Evolutionary conservation across 208 protist genomes (phyloP), one percentile per base, ranked within the genome.

Genomic region (Acanthamoeba culbertsoni): DNA sequence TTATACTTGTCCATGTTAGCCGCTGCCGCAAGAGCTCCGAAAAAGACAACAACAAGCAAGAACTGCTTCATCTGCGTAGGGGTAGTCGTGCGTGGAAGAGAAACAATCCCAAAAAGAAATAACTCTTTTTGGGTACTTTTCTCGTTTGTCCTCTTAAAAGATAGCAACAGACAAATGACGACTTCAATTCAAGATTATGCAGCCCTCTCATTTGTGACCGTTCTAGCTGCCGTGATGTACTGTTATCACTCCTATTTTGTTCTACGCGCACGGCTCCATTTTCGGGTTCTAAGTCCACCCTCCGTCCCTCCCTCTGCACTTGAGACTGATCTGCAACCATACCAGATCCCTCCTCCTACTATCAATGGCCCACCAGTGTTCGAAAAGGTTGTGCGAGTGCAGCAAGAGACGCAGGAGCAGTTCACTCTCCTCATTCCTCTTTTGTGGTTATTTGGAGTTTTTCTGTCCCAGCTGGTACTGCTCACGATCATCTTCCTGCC

Each of bases 191-290:
- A 82, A 6, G 71, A 82, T 43, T 82, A 82, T 82, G 71, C 71
- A 35, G 26, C 71, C 37, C 43, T 82, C 14, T 82, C 42, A 26
- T 82, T 82, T 40, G 42, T 82, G 20, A 82, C 71, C 37, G 71
- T 82, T 18, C 20, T 82, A 28, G 40, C 71, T 2, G 71, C 71
- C 2, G 71, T 82, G 42, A 82, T 82, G 71, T 82, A 82, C 37
- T 82, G 71, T n/a, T 82, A 82, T 35, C 71, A 82, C 43, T 82
- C 71, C 43, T 82, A 82, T 28, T 82, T 82, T 33, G 71, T 82
- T 12, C 71, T 82, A 0, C 71, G 71, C 40, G 71, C 71, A 2
- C 71, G 71, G 6, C 71, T 82, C 5, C 71, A 82, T 20, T 82
- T 82, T 53, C 71, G 71, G 4, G 71, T 82, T 37, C 51, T 14